Percentiles rank a stretch among this genome's conserved stretches.
Evolutionary conservation across 192 early-diverging fungal genomes (phyloP).

Genomic region (Geosiphon pyriformis): DNA sequence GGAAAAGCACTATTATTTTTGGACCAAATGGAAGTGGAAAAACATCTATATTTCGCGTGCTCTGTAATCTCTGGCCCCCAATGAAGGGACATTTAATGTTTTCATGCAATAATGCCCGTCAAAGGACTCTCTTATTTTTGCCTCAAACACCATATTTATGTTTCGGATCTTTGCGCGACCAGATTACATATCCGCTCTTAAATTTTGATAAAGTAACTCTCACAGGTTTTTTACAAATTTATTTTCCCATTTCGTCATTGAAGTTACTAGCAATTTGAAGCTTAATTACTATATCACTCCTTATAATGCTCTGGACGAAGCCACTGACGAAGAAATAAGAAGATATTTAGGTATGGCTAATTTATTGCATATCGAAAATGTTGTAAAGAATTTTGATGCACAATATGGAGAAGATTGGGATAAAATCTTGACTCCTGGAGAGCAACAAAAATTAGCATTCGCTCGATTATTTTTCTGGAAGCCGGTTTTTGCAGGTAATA

Average conservation of each 20-base stretch:
- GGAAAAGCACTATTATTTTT: conserved; percentile 58
- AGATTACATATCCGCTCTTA: conserved; percentile 56
- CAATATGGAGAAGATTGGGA: conserved; percentile 52
- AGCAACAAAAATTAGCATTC: conserved; percentile 67
- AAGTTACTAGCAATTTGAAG: conserved; percentile 36
- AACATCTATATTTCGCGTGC: conserved; percentile 68
- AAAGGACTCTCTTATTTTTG: conserved; percentile 46
- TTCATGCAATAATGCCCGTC: conserved; percentile 8
- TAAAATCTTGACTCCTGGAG: conserved; percentile 69
- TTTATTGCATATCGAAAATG: conserved; percentile 34
- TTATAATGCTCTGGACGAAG: no score
- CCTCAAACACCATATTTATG: conserved; percentile 64
- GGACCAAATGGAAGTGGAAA: conserved; percentile 85
- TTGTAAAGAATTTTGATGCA: conserved; percentile 39
- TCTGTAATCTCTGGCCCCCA: conserved; percentile 72
- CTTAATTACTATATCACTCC: conserved; percentile 16
- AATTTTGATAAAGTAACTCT: conserved; percentile 13
- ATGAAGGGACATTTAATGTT: conserved; percentile 42
- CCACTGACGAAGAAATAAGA: conserved; percentile 42
- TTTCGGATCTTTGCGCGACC: conserved; percentile 57
- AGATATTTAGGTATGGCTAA: conserved; percentile 32
- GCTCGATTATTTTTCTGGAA: conserved; percentile 62
- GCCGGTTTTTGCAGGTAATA: conserved; percentile 67
- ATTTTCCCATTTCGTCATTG: conserved; percentile 26
- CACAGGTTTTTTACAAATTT: conserved; percentile 22